A percentile compares a stretch with the other conserved stretches of the same genome.
phyloP scores from a whole-genome alignment of 371 early-diverging fungal species.

The Lichtheimia corymbifera region DNA sequence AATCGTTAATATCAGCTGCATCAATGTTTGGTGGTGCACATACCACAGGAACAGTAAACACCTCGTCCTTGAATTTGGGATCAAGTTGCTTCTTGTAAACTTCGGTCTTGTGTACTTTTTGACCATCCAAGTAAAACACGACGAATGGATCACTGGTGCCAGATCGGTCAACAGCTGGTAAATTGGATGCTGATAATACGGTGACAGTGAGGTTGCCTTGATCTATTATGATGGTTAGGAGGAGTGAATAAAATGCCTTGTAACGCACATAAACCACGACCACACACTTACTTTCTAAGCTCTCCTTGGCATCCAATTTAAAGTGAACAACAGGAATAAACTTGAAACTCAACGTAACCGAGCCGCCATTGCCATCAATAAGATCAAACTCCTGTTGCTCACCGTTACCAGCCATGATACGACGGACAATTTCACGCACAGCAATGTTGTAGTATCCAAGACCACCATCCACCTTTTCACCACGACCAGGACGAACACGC shows the following conservation, averaged over 20 bases:
- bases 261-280: not conserved
- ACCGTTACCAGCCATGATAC: conserved; percentile 24
- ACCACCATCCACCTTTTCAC: conserved; percentile 39
- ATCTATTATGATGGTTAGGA: conserved; percentile 21
- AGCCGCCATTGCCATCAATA: conserved; percentile 29
- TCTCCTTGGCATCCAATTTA: conserved; percentile 43
- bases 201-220: conserved; percentile 49
- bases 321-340: conserved; percentile 45
- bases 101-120: conserved; percentile 78
- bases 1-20: too few species aligned
- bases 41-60: conserved; percentile 66
- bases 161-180: conserved; percentile 51
- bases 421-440: conserved; percentile 34
- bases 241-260: not conserved
- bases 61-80: conserved; percentile 80
- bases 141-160: conserved; percentile 85
- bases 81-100: conserved; percentile 77
- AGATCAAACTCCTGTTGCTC: conserved; percentile 29
- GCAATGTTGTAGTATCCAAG: conserved; percentile 21
- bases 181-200: conserved; percentile 41
- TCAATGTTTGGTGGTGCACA: conserved; percentile 2
- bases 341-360: conserved; percentile 32
- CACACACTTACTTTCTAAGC: conserved; percentile 36
- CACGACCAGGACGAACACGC: conserved; percentile 32
- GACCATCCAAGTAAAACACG: conserved; percentile 69